Evolutionary conservation across 1,284 basidiomycete species (phyloP).

Genomic region (Salmacisia buchloeana): DNA sequence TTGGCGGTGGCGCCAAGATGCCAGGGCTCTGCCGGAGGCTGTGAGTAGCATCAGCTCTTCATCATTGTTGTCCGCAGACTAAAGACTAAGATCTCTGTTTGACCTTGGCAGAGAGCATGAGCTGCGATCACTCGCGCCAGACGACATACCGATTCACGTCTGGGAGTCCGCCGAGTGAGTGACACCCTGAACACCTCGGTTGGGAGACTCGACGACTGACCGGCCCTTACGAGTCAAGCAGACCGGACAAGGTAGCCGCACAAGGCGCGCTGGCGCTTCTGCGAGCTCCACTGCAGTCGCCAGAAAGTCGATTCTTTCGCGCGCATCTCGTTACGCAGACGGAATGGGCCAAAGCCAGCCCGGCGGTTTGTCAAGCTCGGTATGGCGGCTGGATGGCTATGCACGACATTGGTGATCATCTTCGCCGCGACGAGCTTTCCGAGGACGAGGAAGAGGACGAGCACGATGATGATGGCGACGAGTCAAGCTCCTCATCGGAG

Average conservation of each 20-base stretch:
- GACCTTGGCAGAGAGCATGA: slow-evolving; percentile 16
- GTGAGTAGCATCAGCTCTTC: slow-evolving; percentile 54
- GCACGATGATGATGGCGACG: neutral
- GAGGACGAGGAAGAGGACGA: neutral
- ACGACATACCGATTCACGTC: slow-evolving; percentile 24
- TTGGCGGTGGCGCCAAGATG: slow-evolving; percentile 75
- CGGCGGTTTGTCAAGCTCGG: neutral
- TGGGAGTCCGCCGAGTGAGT: slow-evolving; percentile 5
- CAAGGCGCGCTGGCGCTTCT: neutral
- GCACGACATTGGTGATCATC: neutral
- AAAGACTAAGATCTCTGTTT: neutral
- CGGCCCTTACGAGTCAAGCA: neutral
- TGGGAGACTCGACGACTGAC: too few relatives aligned
- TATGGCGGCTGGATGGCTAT: slow-evolving; percentile 8
- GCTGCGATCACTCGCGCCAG: slow-evolving; percentile 23
- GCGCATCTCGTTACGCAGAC: neutral
- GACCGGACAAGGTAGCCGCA: neutral
- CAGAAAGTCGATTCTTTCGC: neutral
- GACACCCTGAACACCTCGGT: too few relatives aligned
- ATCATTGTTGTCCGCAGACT: neutral
- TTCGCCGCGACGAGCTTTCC: neutral
- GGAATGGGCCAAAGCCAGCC: neutral
- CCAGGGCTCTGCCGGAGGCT: slow-evolving; percentile 69
- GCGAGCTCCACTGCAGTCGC: neutral
- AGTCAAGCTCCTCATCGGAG: neutral